Conservation (phyloP, 202 grass and related monocot species). For the Musa balbisiana region DNA sequence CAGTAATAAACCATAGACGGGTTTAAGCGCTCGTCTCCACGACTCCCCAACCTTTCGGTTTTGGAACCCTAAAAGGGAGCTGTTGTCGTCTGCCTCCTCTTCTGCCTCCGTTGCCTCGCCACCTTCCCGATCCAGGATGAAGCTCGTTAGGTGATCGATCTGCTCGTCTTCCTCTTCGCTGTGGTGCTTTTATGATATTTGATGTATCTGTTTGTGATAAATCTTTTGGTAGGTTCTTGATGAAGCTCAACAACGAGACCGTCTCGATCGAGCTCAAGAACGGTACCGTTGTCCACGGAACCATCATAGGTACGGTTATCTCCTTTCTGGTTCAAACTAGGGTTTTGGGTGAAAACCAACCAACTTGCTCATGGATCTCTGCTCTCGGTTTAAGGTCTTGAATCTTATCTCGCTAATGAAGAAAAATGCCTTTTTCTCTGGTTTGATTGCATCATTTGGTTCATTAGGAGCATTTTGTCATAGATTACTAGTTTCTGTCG, state of each 20-base stretch:
- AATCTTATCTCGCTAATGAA: background rate
- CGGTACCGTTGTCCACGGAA: slow-evolving; percentile 83
- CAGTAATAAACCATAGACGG: no score
- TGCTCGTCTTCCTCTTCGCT: background rate
- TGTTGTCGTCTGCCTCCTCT: no score
- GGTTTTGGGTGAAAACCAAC: background rate
- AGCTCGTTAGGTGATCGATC: slow-evolving; percentile 19
- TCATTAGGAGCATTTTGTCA: no score
- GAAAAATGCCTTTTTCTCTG: no score
- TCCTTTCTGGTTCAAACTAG: background rate
- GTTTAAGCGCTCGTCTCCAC: no score
- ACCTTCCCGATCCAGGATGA: background rate
- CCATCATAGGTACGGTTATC: slow-evolving; percentile 59
- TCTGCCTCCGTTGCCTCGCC: background rate
- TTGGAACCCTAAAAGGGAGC: no score
- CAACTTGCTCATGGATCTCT: background rate
- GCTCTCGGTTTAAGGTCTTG: background rate
- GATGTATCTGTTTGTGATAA: background rate
- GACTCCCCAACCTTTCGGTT: no score
- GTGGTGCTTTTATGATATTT: no score
- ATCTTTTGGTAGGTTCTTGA: slow-evolving; percentile 76
- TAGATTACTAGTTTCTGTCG: no score
- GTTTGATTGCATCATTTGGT: background rate
- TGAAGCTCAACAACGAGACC: slow-evolving; percentile 99
- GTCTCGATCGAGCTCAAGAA: slow-evolving; percentile 99